These are phyloP conservation scores for Darksidea phi DNA, from an alignment of 495 filamentous ascomycete genomes.

Conservation along the genomic window DNA sequence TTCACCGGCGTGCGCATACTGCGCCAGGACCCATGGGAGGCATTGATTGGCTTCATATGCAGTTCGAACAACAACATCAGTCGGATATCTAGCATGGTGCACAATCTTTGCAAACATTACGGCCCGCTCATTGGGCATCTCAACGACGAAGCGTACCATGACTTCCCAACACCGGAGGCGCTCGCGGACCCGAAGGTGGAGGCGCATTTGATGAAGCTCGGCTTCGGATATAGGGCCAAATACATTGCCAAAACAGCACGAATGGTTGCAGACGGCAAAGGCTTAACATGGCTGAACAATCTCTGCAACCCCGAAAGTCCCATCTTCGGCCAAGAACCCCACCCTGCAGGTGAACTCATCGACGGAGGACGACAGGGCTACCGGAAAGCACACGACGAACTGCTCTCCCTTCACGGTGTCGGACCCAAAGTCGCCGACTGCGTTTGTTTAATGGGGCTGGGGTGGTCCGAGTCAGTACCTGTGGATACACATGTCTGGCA, in stretches of 20 bases:
- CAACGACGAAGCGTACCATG: conserved; percentile 71
- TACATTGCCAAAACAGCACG: conserved; percentile 84
- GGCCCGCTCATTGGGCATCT: conserved; percentile 72
- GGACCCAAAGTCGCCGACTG: conserved; percentile 97
- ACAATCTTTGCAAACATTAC: conserved; percentile 85
- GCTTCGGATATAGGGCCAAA: conserved; percentile 92
- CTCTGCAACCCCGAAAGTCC: conserved; percentile 76
- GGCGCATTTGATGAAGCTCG: conserved; percentile 70
- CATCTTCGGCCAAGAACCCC: conserved; percentile 50
- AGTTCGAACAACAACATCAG: conserved; percentile 98
- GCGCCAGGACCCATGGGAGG: conserved; percentile 94
- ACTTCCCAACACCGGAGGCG: conserved; percentile 75
- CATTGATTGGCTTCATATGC: conserved; percentile 91
- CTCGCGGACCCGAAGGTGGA: conserved; percentile 71
- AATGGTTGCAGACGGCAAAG: conserved; percentile 63
- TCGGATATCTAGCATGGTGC: conserved; percentile 92
- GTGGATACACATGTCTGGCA: conserved; percentile 99
- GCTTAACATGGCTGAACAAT: conserved; percentile 70
- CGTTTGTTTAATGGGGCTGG: conserved; percentile 92
- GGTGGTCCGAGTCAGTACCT: conserved; percentile 93
- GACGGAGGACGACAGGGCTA: conserved; percentile 68
- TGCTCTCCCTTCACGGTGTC: conserved; percentile 78
- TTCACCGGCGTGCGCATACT: conserved; percentile 95
- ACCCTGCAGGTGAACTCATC: conserved; percentile 52
- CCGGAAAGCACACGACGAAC: conserved; percentile 73